Conservation (phyloP, 192 early-diverging fungal genomes). For the Umbelopsis sp. region DNA sequence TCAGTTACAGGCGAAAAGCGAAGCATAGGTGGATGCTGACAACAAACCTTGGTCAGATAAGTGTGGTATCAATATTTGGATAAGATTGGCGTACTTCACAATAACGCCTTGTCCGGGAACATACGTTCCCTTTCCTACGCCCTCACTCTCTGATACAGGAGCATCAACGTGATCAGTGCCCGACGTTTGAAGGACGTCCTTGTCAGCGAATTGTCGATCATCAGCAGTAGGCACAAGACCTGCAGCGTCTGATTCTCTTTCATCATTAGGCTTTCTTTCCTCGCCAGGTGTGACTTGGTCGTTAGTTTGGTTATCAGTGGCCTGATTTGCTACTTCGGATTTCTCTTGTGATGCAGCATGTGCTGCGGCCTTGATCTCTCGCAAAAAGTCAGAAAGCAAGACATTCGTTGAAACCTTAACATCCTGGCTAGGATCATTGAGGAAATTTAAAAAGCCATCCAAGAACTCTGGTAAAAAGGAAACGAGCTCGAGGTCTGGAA, state of each 20-base stretch:
- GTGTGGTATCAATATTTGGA: constrained; percentile 84
- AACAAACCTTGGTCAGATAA: constrained; percentile 59
- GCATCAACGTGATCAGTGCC: background rate
- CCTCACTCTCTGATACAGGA: constrained; percentile 41
- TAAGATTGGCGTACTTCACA: constrained; percentile 82
- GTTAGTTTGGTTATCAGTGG: background rate
- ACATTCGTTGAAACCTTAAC: constrained; percentile 81
- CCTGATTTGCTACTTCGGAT: background rate
- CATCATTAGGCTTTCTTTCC: background rate
- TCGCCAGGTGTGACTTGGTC: constrained; percentile 4
- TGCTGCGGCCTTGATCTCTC: constrained; percentile 79
- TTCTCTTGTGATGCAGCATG: constrained; percentile 1
- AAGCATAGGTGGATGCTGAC: background rate
- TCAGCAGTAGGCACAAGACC: background rate
- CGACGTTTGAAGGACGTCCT: background rate
- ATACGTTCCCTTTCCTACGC: constrained; percentile 59
- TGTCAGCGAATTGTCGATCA: background rate
- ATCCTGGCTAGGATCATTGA: constrained; percentile 90
- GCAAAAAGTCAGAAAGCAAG: constrained; percentile 86
- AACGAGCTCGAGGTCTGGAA: constrained; percentile 94
- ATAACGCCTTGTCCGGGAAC: constrained; percentile 76
- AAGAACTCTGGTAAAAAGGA: constrained; percentile 92
- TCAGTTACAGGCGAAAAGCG: constrained; percentile 55
- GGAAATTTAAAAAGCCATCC: constrained; percentile 86
- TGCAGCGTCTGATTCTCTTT: background rate